Conservation (phyloP, 306 rosid genomes). For the Oxytropis ochrocephala region DNA sequence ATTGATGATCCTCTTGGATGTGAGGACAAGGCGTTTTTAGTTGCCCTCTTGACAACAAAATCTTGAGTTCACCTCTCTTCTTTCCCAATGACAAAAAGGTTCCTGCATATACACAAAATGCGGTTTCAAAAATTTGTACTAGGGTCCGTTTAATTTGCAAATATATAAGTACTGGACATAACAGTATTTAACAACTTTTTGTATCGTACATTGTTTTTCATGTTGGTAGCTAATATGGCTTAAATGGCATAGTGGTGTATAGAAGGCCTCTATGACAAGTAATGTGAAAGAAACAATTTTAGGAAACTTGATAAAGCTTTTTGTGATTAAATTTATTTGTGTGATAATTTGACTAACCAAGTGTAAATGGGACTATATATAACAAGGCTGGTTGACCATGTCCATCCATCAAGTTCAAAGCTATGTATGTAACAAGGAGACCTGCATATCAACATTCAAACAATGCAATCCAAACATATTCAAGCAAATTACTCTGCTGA, state of each 20-base stretch:
- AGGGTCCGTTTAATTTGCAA: no score
- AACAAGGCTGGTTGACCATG: conserved; percentile 98
- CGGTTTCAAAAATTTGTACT: no score
- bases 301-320: not conserved
- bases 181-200: no score
- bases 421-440: conserved; percentile 79
- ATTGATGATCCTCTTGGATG: no score
- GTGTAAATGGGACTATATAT: conserved; percentile 88
- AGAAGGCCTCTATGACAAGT: no score
- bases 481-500: not conserved
- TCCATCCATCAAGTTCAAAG: conserved; percentile 97
- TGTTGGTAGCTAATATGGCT: not conserved
- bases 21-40: no score
- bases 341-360: conserved; percentile 50
- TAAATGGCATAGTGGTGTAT: not conserved
- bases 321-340: not conserved
- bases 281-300: not conserved
- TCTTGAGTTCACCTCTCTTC: no score
- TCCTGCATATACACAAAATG: no score
- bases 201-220: no score
- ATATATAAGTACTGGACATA: no score
- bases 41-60: no score
- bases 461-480: not conserved
- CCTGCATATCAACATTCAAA: conserved; percentile 43
- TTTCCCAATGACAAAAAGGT: no score